Conservation (phyloP, 1,284 basidiomycete species). For the Austropuccinia psidii region DNA sequence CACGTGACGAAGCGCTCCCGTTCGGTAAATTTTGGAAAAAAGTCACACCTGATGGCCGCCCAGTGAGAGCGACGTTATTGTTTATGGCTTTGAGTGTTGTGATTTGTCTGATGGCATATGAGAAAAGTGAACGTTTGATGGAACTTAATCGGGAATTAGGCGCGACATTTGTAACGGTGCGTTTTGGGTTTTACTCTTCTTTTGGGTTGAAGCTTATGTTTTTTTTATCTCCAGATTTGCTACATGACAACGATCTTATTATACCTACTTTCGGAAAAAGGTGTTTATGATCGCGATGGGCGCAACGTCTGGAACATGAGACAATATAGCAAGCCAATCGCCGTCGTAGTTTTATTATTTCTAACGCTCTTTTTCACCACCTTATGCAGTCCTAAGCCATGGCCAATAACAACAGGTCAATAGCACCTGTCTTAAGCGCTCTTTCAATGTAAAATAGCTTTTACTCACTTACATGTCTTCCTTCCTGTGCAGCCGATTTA, state of each 20-base stretch:
- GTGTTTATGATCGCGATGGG: conserved; percentile 20
- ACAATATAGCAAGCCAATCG: conserved; percentile 15
- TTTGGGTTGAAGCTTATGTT: too few relatives aligned
- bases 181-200: too few relatives aligned
- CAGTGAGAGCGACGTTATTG: conserved; percentile 6
- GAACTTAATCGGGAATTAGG: too few relatives aligned
- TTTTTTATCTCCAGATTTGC: neutral
- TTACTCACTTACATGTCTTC: too few relatives aligned
- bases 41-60: neutral
- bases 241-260: conserved; percentile 20
- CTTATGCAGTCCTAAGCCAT: neutral
- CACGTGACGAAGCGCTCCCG: conserved; percentile 30
- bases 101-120: neutral
- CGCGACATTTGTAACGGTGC: too few relatives aligned
- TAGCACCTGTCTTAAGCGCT: too few relatives aligned
- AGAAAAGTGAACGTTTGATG: neutral
- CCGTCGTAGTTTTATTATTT: neutral
- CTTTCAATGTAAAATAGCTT: too few relatives aligned
- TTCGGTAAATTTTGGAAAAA: neutral
- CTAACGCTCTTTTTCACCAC: neutral
- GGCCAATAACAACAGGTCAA: neutral
- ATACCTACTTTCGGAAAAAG: conserved; percentile 17
- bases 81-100: neutral
- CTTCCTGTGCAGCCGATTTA: too few relatives aligned
- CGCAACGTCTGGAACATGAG: conserved; percentile 20